Base-by-base conservation (phyloP, 352 stramenopile genomes). In the Globisporangium mamillatum region DNA sequence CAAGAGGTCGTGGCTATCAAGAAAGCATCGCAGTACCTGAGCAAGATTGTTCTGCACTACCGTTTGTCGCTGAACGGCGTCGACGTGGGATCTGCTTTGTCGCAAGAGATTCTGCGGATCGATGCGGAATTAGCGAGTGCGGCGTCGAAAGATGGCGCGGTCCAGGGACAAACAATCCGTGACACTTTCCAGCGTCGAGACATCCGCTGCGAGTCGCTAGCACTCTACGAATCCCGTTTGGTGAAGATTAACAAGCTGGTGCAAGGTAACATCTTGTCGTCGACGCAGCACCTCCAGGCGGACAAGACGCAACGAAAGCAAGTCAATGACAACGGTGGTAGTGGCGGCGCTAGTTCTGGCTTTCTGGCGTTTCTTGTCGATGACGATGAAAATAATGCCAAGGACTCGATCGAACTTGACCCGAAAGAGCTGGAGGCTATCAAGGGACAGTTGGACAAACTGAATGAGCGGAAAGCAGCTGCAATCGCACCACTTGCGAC, bases 111-210 rank as follows among this genome's bases (percentile, higher is more conserved):
- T 14, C 64, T 89, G 48, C 60, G 62, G 8, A 73, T 93, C 34
- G 85, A 93, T 58, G 63, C 75, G 0, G 71, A 81, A 56, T 71
- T 93, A 34, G 70, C 73, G 0, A 71, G 57, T n/a, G 67, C 76
- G 14, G 71, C 74, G 0, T 70, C 70, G 14, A 77, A 76, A 29
- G 85, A 93, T 71, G 75, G 83, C 10, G 78, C 74, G 20, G 78
- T 93, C 8, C 77, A 84, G 7, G 87, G 85, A 1, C 80, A 92
- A 62, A 83, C 77, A 0, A 95, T 95, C 34, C 87, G 85, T 2
- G 83, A 93, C 27, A 90, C 84, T 34, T 95, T 95, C 69, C 76
- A 89, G 68, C 76, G 87, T 20, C 79, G 87, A 1, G 87, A 95
- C 60, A 74, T 95, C 34, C 82, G 87, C 16, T 91, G 82, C 54